Evolutionary conservation across 1,284 basidiomycete species (phyloP).

Genomic region (Melanopsichium pennsylvanicum): DNA sequence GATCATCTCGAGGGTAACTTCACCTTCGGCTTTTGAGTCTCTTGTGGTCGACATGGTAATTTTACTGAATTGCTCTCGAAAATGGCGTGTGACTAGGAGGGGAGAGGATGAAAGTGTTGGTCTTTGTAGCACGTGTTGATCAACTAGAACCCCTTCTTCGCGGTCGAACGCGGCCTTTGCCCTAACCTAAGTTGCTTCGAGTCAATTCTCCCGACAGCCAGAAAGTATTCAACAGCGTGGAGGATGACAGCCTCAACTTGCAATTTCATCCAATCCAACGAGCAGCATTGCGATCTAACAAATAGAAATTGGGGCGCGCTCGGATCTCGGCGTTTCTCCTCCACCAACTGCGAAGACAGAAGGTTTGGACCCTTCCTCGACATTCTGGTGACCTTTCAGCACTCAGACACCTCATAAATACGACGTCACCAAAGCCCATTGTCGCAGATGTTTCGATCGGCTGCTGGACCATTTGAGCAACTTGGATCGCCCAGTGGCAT

Average conservation of each 20-base stretch:
- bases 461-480: slow-evolving; percentile 20
- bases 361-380: slow-evolving; percentile 23
- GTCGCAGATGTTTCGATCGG: slow-evolving; percentile 17
- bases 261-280: too few species aligned
- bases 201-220: too few species aligned
- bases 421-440: neutral
- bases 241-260: too few species aligned
- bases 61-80: neutral
- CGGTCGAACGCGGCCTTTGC: neutral
- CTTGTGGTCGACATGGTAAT: slow-evolving; percentile 8
- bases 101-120: neutral
- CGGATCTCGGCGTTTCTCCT: slow-evolving; percentile 18
- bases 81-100: neutral
- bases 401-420: neutral
- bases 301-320: too few species aligned
- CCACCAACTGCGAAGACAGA: slow-evolving; percentile 6
- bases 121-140: neutral
- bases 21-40: neutral
- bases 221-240: neutral
- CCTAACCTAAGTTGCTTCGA: neutral
- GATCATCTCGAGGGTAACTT: slow-evolving; percentile 37
- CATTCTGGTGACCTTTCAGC: too few species aligned
- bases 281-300: too few species aligned
- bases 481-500: neutral
- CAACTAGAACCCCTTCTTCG: too few species aligned